Evolutionary conservation across 352 stramenopile genomes (phyloP), one percentile per base, ranked within the genome.

Genomic region (Blastocystis sp.): DNA sequence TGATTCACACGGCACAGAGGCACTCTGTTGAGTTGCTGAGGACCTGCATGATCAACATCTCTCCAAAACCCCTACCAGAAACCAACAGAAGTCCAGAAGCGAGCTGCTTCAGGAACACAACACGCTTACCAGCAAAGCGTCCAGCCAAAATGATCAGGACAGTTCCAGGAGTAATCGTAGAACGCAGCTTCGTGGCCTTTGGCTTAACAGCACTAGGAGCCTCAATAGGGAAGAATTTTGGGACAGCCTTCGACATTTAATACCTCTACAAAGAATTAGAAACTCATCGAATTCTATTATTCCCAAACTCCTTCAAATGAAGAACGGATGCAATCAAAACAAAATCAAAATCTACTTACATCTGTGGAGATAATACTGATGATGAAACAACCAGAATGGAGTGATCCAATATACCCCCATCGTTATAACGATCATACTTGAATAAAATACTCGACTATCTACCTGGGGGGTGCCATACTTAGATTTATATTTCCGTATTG

Each of bases 11-110:
- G 96, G 91, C 96, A 95, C 76, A 99, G 92, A 34, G 97, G 97
- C 37, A 99, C 96, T 90, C 96, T 97, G 94, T 99, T 99, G 70
- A 99, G 94, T 93, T 98, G 97, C 95, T 98, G 99, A 39, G 97
- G 97, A 91, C 97, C 97, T 97, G 81, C n/a, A 11, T 41, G 4
- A 8, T 26, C n/a, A 43, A 43, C 26, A 34, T 63, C 9, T 5
- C 3, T 11, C 13, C 11, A 63, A 26, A 81, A 24, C 7, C 13
- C 45, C 20, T 81, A 91, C 97, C 97, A 81, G 70, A 81, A 20
- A 81, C 45, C 50, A 81, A 47, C 24, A 81, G 70, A 34, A 81
- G 93, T 90, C 97, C 97, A 54, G 96, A 98, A 89, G 95, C 94
- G 45, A 99, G 93, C 90, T 97, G 93, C 92, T 99, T 98, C 47